Base-by-base conservation (phyloP, 1,284 basidiomycete species). In the Apiotrichum porosum region DNA sequence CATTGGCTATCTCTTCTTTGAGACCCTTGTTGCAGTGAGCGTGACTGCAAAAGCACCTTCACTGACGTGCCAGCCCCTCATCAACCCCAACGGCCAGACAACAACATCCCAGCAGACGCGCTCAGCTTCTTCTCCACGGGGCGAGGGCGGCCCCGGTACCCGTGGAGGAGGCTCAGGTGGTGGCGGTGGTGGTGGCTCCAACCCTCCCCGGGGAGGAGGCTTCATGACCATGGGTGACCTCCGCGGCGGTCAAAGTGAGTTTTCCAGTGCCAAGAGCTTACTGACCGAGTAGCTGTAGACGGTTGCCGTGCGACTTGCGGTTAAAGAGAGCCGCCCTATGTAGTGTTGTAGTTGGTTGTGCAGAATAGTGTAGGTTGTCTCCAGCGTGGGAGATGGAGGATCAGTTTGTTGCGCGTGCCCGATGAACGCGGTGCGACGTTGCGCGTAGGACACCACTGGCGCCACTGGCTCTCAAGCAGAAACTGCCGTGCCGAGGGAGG, bases 171-270 rank as follows among this genome's bases (percentile, higher is more conserved):
- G 49, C 52, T 55, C 46, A 13, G 41, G 38, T 12, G 39, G 58
- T 8, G 46, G 52, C 32, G 48, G 53, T 12, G 47, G 55, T 6
- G 49, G 59, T 6, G 49, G 51, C 50, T 8, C 41, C n/a, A n/a
- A n/a, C n/a, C n/a, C 54, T 6, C 37, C 47, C 13, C 44, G 58
- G 9, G 40, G 55, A 2, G 50, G 56, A 3, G 62, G 67, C 1
- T 71, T 71, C 52, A 68, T 64, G 66, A 47, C 54, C 9, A 65
- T 71, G 66, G 41, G 34, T 17, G 66, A 71, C 48, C 34, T 71
- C 0, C 44, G 52, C 26, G 62, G 63, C 4, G 60, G 62, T 5
- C 55, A 49, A 1, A 65, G 68, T 71, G 46, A 61, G 68, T 65
- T 2, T 22, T 28, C 26, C 12, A n/a, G n/a, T n/a, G n/a, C n/a